Evolutionary conservation across 768 basidiomycete genomes (phyloP), one percentile per base, ranked within the genome.

Genomic region (Mycena metata): DNA sequence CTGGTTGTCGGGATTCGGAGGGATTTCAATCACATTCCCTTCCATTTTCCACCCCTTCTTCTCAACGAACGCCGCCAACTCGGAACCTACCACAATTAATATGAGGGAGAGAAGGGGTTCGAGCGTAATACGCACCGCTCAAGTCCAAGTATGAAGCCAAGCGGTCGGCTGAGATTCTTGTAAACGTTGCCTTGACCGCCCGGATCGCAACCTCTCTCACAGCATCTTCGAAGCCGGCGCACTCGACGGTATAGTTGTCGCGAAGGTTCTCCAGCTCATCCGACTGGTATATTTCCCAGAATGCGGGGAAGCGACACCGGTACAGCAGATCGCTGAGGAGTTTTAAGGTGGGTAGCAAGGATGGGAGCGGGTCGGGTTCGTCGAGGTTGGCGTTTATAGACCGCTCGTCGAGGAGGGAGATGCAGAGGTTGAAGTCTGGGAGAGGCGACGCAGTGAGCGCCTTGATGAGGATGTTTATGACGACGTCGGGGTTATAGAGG

Each of bases 401-500:
- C 52, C 90, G 88, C 72, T 96, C 95, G 67, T 95, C 93, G 43
- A 96, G 84, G n/a, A 99, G 87, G 54, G 96, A 94, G 72, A 97
- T 88, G 74, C 94, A 96, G 70, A 99, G 92, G 75, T 94, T 92
- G 83, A 97, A 99, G 78, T 99, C 97, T 64, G 96, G 94, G 50
- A 91, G 86, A 39, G 96, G 95, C 55, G 91, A 86, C 2, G 94
- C 89, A 45, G 94, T 91, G 64, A 98, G 86, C 30, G 96, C 87
- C 84, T 96, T 96, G 78, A 96, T 87, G 76, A 99, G 93, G 79
- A 98, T 94, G 83, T 98, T 95, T 79, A 96, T 86, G 73, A 96
- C 93, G 23, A 96, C 93, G 76, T 97, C 95, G 2, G 95, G 89
- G 80, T 97, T 97, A 81, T 94, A 93, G 26, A 97, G 87, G 77